Conservation (phyloP, 2,329 filamentous ascomycete species). For the Ophiostoma piceae region DNA sequence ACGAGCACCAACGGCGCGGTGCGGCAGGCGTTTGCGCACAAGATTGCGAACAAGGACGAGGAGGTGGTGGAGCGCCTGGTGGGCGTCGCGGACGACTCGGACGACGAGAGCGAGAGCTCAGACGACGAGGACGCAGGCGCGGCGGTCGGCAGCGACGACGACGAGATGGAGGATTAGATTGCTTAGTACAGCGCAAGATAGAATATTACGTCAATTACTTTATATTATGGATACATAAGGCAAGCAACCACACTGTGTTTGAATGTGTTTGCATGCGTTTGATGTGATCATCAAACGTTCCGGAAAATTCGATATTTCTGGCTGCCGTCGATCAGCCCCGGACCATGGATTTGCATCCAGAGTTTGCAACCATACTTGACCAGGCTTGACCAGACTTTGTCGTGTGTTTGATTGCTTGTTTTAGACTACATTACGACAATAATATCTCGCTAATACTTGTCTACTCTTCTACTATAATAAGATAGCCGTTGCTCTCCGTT, state of each 20-base stretch:
- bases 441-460: background rate
- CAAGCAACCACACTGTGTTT: no score
- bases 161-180: slow-evolving; percentile 49
- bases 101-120: slow-evolving; percentile 45
- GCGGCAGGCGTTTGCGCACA: slow-evolving; percentile 72
- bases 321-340: background rate
- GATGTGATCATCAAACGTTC: background rate
- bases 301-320: background rate
- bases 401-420: background rate
- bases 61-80: slow-evolving; percentile 65
- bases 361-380: no score
- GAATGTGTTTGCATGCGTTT: background rate
- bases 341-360: background rate
- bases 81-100: slow-evolving; percentile 64
- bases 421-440: background rate
- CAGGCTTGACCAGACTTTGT: no score
- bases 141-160: slow-evolving; percentile 34
- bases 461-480: background rate
- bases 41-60: slow-evolving; percentile 53
- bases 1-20: slow-evolving; percentile 88
- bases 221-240: no score
- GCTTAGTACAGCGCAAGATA: background rate
- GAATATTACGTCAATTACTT: background rate
- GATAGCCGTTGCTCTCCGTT: background rate
- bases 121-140: slow-evolving; percentile 41